Base-by-base conservation (phyloP, 345 rosid genomes). In the Bruguiera parviflora region DNA sequence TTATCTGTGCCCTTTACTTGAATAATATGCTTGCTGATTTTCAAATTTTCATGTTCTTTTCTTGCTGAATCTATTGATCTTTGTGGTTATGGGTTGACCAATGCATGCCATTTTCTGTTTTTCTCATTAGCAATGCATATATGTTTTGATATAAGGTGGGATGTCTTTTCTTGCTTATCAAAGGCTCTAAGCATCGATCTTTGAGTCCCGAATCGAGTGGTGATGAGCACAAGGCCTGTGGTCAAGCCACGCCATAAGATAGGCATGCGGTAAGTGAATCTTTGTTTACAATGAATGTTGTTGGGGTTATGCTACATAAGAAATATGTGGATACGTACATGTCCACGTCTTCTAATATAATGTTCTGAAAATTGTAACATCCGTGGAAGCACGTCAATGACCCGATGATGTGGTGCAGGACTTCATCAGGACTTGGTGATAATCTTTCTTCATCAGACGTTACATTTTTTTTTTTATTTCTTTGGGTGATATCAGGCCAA, bases 361-460 rank as follows among this genome's bases (percentile, higher is more conserved):
- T 9, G 43, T 37, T 53, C 58, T n/a, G 22, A 21, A 53, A 53
- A 21, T 53, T 53, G 13, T 53, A 7, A 1, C 58, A 53, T 53
- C 22, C 21, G 11, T 21, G 58, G 51, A 5, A 5, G 24, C 11
- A 27, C 9, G 39, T 52, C 29, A 24, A 55, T 60, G 19, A 1
- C 24, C 8, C 24, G 55, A 6, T 67, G 22, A 15, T 57, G 31
- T 67, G 60, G 43, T 76, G 64, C 64, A 90, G 96, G 94, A 29
- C 89, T 86, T 71, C 72, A 71, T 63, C 84, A 95, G 79, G 98
- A 95, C 80, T 77, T 90, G 47, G 87, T 84, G 55, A 83, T 90
- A 31, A 31, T 31, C 32, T 31, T 31, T 31, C 0, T 31, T 31
- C 5, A 31, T 31, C 32, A 3, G 32, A 31, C 32, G 5, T 0